Base-by-base conservation (phyloP, 805 yeast genomes). In the Lipomyces sp. region DNA sequence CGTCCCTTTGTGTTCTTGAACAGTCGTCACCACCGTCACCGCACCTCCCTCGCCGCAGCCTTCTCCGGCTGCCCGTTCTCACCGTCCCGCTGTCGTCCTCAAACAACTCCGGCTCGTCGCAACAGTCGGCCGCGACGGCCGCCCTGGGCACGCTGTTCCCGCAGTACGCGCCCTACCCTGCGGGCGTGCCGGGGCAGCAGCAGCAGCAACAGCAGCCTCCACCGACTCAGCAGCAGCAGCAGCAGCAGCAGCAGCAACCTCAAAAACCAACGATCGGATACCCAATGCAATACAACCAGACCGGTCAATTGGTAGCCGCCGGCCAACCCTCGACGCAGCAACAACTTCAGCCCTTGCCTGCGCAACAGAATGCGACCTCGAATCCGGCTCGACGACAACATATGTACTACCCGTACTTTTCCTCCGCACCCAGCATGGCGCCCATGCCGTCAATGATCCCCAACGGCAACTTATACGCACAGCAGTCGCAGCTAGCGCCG, bases 131-230 rank as follows among this genome's bases (percentile, higher is more conserved):
- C 8, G 22, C 42, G 34, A 28, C 42, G 10, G 42, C 42, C 32
- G 42, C 33, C 22, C 42, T 39, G 22, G n/a, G 21, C 14, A 24
- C 42, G 22, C 31, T 39, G 16, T 28, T 39, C 21, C 42, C 42
- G 3, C 42, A 39, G 5, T 5, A n/a, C 21, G 10, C 21, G 16
- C 18, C 38, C 37, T 11, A 24, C 24, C 19, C 28, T 41, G 46
- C 51, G 26, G 45, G 45, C 26, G 37, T 42, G 29, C 51, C 34
- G 32, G 36, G 29, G n/a, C 52, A 43, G 40, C 47, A 40, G 43
- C 26, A 31, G 34, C 37, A 23, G 34, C 43, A 39, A 23, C 43
- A 39, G 34, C 39, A 32, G 32, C 46, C 29, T 33, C 52, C 40
- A 24, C 48, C 18, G 14, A 43, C 29, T n/a, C 43, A 24, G 6